Conservation (phyloP, 225 moss, liverwort and hornwort species). For the Marchantia paleacea region DNA sequence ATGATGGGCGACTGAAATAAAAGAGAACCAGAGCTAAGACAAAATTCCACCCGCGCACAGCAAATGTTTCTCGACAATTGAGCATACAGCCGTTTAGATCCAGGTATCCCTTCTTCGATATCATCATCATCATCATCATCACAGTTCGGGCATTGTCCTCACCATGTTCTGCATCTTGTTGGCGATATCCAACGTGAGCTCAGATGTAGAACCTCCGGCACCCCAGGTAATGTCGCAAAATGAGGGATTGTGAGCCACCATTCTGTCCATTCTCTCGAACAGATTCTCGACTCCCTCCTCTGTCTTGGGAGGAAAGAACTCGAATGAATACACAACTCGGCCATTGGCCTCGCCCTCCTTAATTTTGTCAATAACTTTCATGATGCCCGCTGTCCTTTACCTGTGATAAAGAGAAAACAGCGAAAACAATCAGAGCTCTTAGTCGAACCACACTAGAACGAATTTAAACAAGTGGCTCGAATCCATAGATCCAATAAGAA, state of each 20-base stretch:
- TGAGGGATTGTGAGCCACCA: conserved; percentile 81
- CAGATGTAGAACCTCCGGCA: conserved; percentile 90
- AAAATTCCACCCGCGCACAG: too few species aligned
- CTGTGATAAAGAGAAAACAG: not conserved
- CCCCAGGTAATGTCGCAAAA: conserved; percentile 85
- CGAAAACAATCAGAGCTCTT: not conserved
- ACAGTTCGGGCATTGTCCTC: not conserved
- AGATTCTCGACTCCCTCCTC: conserved; percentile 96
- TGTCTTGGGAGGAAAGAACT: conserved; percentile 96
- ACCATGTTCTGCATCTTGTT: conserved; percentile 97
- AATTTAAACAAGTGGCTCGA: not conserved
- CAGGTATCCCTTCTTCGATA: too few species aligned
- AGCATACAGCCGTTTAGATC: too few species aligned
- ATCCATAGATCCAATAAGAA: not conserved
- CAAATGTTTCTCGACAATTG: too few species aligned
- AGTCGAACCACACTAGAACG: not conserved
- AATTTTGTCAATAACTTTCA: conserved; percentile 99
- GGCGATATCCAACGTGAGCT: conserved; percentile 75
- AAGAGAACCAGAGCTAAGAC: not conserved
- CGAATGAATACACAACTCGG: conserved; percentile 85
- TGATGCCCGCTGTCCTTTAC: conserved; percentile 28
- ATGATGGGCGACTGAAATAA: not conserved
- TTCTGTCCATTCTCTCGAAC: conserved; percentile 88
- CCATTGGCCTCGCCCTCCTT: conserved; percentile 74
- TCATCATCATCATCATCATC: too few species aligned